These are phyloP conservation scores for Castanea sativa DNA, from an alignment of 306 rosid genomes.

Conservation along the genomic window DNA sequence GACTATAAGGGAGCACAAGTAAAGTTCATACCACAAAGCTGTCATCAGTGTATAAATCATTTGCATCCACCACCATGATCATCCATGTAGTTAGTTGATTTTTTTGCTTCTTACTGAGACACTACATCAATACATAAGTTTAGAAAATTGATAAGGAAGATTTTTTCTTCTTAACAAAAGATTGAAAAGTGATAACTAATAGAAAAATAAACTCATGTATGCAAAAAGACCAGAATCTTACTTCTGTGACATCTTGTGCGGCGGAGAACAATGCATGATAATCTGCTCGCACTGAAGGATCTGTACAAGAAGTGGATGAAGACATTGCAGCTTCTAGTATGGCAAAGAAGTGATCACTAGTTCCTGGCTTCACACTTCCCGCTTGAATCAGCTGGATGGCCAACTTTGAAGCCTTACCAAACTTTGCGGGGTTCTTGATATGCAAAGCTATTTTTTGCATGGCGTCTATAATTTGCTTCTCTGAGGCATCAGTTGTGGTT, in stretches of 20 bases:
- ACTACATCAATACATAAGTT: constrained; percentile 34
- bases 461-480: constrained; percentile 77
- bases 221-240: constrained; percentile 26
- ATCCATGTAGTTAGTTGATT: constrained; percentile 69
- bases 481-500: constrained; percentile 84
- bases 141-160: not conserved
- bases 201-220: not conserved
- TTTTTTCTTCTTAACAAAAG: not conserved
- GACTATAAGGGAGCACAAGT: not conserved
- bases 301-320: constrained; percentile 61
- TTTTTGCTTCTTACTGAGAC: constrained; percentile 71
- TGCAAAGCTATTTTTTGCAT: constrained; percentile 91
- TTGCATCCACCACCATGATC: constrained; percentile 66
- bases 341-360: constrained; percentile 60
- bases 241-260: constrained; percentile 62
- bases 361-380: constrained; percentile 80
- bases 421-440: constrained; percentile 76
- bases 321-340: constrained; percentile 84
- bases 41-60: constrained; percentile 80
- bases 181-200: not conserved
- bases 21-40: constrained; percentile 78
- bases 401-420: constrained; percentile 86
- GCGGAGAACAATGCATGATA: constrained; percentile 69
- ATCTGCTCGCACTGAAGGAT: constrained; percentile 72
- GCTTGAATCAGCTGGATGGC: constrained; percentile 85